phyloP scores from a whole-genome alignment of 306 rosid species.

The Trichosanthes truncata region DNA sequence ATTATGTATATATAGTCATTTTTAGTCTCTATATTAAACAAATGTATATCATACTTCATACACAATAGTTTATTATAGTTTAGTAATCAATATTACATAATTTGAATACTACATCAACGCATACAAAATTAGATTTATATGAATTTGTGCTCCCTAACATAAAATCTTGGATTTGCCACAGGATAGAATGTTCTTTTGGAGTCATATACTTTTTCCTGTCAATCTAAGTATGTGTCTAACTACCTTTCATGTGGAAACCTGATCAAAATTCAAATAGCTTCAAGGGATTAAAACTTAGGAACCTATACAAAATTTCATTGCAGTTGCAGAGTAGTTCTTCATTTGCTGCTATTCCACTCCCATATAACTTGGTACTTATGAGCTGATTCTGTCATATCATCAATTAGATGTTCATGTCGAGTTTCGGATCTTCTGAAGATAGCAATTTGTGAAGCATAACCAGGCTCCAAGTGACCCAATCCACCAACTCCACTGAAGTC shows the following conservation, averaged over 20 bases:
- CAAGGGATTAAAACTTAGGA: neutral
- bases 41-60: no score
- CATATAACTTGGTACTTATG: conserved; percentile 35
- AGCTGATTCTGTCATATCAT: conserved; percentile 19
- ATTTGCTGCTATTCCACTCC: conserved; percentile 50
- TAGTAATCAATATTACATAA: no score
- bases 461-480: conserved; percentile 66
- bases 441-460: conserved; percentile 97
- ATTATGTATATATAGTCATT: no score
- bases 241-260: neutral
- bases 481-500: conserved; percentile 93
- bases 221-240: neutral
- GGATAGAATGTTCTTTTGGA: neutral
- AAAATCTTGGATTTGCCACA: no score
- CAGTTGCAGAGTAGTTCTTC: neutral
- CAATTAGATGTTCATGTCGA: conserved; percentile 9
- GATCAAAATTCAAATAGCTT: neutral
- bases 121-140: no score
- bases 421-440: conserved; percentile 43
- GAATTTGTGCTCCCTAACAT: no score
- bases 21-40: no score
- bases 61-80: no score
- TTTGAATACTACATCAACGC: no score
- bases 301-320: neutral
- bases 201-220: neutral